A percentile compares a stretch with the other conserved stretches of the same genome.
These are phyloP conservation scores for Ophiobolus disseminans DNA, from an alignment of 2,329 filamentous ascomycete genomes.

Conservation along the genomic window DNA sequence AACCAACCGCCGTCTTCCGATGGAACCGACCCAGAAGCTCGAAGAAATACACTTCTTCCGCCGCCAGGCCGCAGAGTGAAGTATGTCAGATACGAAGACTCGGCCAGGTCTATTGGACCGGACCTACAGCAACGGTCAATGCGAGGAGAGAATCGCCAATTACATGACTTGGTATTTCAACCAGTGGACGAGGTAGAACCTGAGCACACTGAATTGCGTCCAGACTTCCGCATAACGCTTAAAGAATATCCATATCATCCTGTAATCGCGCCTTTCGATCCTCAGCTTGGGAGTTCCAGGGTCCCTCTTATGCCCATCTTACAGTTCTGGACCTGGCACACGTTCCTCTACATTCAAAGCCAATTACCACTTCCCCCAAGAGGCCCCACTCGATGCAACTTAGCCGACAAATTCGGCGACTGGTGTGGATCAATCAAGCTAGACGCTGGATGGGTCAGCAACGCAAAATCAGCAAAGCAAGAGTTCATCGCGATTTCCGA, in stretches of 20 bases:
- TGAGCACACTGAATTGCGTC: neutral
- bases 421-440: neutral
- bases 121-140: neutral
- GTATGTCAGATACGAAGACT: no score
- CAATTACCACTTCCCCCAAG: neutral
- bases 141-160: neutral
- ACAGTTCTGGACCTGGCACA: neutral
- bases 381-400: neutral
- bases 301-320: neutral
- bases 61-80: no score
- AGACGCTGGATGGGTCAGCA: neutral
- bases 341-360: neutral
- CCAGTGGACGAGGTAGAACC: neutral
- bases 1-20: no score
- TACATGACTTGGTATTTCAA: neutral
- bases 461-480: neutral
- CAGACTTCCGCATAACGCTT: neutral
- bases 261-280: neutral
- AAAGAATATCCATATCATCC: neutral
- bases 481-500: slow-evolving; percentile 13
- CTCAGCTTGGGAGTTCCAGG: neutral
- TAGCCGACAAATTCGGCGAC: neutral
- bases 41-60: no score
- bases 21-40: no score
- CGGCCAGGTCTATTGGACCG: neutral